Conservation (phyloP, 2,329 filamentous ascomycete genomes). For the Exophiala oligosperma region DNA sequence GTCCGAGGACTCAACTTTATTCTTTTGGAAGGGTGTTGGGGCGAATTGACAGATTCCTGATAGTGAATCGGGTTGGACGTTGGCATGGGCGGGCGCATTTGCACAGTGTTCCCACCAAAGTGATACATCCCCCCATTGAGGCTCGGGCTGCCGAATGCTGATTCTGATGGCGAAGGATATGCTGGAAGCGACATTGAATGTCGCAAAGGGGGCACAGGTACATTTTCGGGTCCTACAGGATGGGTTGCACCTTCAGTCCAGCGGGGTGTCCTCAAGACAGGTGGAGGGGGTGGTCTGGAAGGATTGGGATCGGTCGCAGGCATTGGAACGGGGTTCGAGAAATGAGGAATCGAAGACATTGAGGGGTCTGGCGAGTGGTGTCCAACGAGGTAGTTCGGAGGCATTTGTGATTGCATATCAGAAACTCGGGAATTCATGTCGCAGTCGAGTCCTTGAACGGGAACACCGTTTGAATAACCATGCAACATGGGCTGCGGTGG, state of each 20-base stretch:
- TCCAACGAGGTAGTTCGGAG: slow-evolving; percentile 9
- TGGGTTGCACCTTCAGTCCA: slow-evolving; percentile 20
- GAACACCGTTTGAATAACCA: slow-evolving; percentile 16
- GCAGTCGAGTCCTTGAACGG: slow-evolving; percentile 8
- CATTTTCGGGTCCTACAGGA: slow-evolving; percentile 3
- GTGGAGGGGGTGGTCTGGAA: slow-evolving; percentile 21
- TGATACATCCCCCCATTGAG: slow-evolving; percentile 21
- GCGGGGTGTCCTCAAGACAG: slow-evolving; percentile 25
- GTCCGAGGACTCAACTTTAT: slow-evolving; percentile 28
- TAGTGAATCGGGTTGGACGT: slow-evolving; percentile 26
- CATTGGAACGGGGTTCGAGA: slow-evolving; percentile 4
- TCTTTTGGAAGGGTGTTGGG: slow-evolving; percentile 28
- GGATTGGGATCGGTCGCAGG: slow-evolving; percentile 14
- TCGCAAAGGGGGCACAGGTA: slow-evolving; percentile 10
- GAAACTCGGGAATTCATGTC: slow-evolving; percentile 7
- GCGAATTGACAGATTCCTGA: slow-evolving; percentile 24
- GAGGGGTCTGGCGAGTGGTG: slow-evolving; percentile 11
- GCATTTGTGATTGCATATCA: slow-evolving; percentile 3
- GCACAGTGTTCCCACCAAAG: slow-evolving; percentile 18
- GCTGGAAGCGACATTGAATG: slow-evolving; percentile 14
- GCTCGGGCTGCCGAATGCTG: slow-evolving; percentile 25
- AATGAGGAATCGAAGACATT: slow-evolving; percentile 10
- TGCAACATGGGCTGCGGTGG: slow-evolving; percentile 8
- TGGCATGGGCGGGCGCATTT: slow-evolving; percentile 30
- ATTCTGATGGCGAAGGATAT: slow-evolving; percentile 30